Evolutionary conservation across 225 moss, liverwort and hornwort genomes (phyloP).

Genomic region (Polytrichum formosum): DNA sequence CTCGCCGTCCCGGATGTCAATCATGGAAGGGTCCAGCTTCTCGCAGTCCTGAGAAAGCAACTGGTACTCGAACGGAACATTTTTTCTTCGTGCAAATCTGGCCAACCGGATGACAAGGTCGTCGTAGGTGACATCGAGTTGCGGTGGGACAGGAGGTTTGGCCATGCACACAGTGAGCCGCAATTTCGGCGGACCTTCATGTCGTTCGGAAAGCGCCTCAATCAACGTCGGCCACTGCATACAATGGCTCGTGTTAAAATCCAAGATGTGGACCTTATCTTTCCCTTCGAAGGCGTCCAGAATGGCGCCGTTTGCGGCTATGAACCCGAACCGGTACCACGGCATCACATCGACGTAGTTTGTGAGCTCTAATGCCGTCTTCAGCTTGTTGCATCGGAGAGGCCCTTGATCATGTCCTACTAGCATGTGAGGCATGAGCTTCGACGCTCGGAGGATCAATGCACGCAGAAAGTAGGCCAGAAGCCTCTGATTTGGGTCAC

Average conservation of each 20-base stretch:
- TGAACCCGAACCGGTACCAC: conserved; percentile 86
- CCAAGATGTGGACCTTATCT: conserved; percentile 65
- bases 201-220: conserved; percentile 58
- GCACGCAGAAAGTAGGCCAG: conserved; percentile 62
- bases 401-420: conserved; percentile 18
- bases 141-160: conserved; percentile 55
- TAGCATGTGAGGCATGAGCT: conserved; percentile 31
- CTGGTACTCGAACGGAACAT: conserved; percentile 55
- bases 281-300: conserved; percentile 72
- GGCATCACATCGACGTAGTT: conserved; percentile 79
- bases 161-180: conserved; percentile 68
- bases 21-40: conserved; percentile 34
- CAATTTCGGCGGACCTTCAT: conserved; percentile 62
- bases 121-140: conserved; percentile 51
- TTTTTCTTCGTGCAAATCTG: conserved; percentile 51
- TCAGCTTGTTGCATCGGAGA: conserved; percentile 29
- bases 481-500: conserved; percentile 75
- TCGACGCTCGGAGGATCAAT: conserved; percentile 40
- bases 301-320: conserved; percentile 71
- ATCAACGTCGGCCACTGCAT: conserved; percentile 87
- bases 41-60: conserved; percentile 47
- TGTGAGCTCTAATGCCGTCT: conserved; percentile 65
- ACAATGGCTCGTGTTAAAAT: conserved; percentile 63
- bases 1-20: conserved; percentile 49
- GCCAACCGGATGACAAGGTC: conserved; percentile 47